Evolutionary conservation across 176 grass and related monocot genomes (phyloP), one percentile per base, ranked within the genome.

Genomic region (Thinopyrum elongatum): DNA sequence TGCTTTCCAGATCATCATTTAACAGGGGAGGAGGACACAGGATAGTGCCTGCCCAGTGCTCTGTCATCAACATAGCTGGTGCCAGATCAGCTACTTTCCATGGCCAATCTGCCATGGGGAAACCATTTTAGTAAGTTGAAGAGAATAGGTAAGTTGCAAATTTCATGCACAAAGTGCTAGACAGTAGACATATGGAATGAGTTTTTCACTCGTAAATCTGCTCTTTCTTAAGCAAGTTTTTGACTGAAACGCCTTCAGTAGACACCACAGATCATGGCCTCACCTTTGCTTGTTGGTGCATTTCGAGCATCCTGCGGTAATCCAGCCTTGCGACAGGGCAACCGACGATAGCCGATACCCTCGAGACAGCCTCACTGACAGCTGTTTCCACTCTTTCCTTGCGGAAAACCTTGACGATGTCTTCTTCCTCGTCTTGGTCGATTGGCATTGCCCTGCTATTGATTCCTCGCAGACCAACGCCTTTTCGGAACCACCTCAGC

Each of bases 301-400:
- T 91, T 41, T 85, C 80, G 12, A 94, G 90, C 97, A 93, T 97
- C 76, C 89, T 84, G 74, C 89, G 68, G 77, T 99, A 99, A 35
- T 99, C 92, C 66, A 90, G 82, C 80, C 83, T 93, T 58, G 94
- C 90, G 68, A 87, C 15, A 67, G 90, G 89, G 58, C 65, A 76
- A 10, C 80, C 77, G 1, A 89, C 61, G 60, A 94, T 84, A 19
- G 76, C 73, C 33, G 91, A 77, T 84, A 99, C 97, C 72, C 76
- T 97, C 4, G 85, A 93, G 74, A 97, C 88, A 77, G 94, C 94
- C 84, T 96, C 82, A 34, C 86, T 82, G 61, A 91, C 65, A 81
- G 88, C 90, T 84, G 89, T 88, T 67, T 99, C 92, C 79, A 99
- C 92, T 65, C 86, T 93, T 80, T 94, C 87, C 78, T 94, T 96